Evolutionary conservation across 1,139 yeast genomes (phyloP), one percentile per base, ranked within the genome.

Genomic region (Eremothecium coryli): DNA sequence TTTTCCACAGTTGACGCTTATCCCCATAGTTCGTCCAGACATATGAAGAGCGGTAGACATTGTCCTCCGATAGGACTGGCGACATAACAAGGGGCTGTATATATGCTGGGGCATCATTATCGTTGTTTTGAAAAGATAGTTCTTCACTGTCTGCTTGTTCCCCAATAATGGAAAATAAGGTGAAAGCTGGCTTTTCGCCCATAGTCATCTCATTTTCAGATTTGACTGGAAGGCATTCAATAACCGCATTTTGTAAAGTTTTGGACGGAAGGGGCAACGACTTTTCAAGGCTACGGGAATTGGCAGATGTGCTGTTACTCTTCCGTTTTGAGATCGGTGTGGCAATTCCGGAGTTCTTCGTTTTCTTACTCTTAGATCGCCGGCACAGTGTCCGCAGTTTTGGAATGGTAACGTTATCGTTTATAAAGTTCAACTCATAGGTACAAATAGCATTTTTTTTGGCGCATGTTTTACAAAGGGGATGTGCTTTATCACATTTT

Each of bases 361-460:
- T 14, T 14, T 14, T 25, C 14, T 25, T 25, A 15, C 15, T 25
- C 15, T 14, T 25, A 5, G 28, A 16, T 6, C n/a, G 3, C 5
- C 28, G 28, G n/a, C 15, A 10, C 28, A 13, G 28, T 12, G 14
- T 25, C 28, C 15, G n/a, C 28, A n/a, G 12, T 16, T 25, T 25
- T n/a, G n/a, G n/a, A n/a, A n/a, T n/a, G 16, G 16, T 25, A 4
- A 21, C 35, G 26, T 32, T 31, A n/a, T 32, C 31, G 14, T 26
- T 26, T 7, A 32, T 31, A 15, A 32, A 25, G 18, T 31, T 32
- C 26, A 32, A 21, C 26, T 45, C 33, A 37, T 36, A 13, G 36
- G 41, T 18, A 44, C 50, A 24, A 33, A 33, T 10, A 31, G 26
- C 18, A 40, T 36, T 35, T 39, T 42, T 28, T 36, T 40, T 16